Base-by-base conservation (phyloP, 768 basidiomycete species). In the Rhizopogon rudus region DNA sequence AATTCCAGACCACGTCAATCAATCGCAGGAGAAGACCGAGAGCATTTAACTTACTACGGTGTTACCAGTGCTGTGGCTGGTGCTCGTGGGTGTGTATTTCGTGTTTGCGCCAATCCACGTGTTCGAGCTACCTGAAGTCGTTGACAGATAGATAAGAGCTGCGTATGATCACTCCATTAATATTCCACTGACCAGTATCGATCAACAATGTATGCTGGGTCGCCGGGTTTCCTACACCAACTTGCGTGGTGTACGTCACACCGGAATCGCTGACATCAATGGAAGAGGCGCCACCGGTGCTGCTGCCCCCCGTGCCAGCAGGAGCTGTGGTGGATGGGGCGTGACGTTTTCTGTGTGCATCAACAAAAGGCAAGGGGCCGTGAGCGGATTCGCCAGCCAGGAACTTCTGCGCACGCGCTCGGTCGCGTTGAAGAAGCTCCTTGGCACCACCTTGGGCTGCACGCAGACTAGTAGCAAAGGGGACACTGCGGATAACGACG, bases 71-170 rank as follows among this genome's bases (percentile, higher is more conserved):
- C 55, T 60, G 53, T 71, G 65, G 65, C 75, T 76, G 5, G 80
- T 76, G 42, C 66, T 70, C 1, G 80, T 79, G 28, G 66, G 71
- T 2, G 56, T 66, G 64, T 77, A 84, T 50, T 63, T 54, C 64
- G 69, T 72, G 58, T 65, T 68, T 9, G 81, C 81, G 40, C 81
- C 81, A 37, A 81, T 65, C 82, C 81, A 83, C n/a, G 77, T 78
- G 65, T 77, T 78, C 52, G 68, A 76, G 68, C 67, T 73, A 60
- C 65, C 77, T 66, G 44, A 61, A 59, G 41, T 39, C 39, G 44
- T 17, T 17, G 43, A 25, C 10, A 22, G 16, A 48, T n/a, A 22
- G 20, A 28, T 40, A 1, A 50, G 48, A 25, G 28, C 12, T 37
- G 29, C 6, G 22, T 13, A 14, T 2, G 7, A 49, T 17, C 31